Evolutionary conservation across 2,329 filamentous ascomycete genomes (phyloP).

Genomic region (Arthrobotrys sinensis): DNA sequence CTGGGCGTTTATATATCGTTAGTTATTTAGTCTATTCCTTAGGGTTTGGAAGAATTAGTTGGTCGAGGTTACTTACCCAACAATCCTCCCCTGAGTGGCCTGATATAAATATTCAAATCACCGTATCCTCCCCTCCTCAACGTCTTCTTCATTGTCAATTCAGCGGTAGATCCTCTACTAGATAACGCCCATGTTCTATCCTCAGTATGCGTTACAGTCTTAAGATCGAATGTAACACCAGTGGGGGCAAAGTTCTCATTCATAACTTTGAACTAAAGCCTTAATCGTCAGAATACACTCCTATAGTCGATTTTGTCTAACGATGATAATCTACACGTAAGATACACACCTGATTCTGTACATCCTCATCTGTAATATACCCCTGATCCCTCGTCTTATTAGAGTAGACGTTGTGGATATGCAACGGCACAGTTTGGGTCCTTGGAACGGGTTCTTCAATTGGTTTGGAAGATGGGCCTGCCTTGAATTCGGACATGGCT

Average conservation of each 20-base stretch:
- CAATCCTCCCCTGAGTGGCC: constrained; percentile 22
- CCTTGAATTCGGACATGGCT: constrained; percentile 10
- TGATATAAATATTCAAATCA: constrained; percentile 41
- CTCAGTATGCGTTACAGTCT: constrained; percentile 28
- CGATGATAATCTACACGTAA: background rate
- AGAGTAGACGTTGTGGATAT: constrained; percentile 38
- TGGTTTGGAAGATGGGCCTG: constrained; percentile 1
- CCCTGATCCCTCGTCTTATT: constrained; percentile 9
- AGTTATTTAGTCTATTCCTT: background rate
- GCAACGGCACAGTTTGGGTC: constrained; percentile 11
- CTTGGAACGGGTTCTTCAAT: constrained; percentile 2
- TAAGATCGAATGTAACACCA: constrained; percentile 29
- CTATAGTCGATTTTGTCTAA: too few species aligned
- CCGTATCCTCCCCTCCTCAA: constrained; percentile 29
- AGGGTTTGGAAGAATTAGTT: background rate
- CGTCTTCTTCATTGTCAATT: constrained; percentile 24
- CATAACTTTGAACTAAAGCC: constrained; percentile 26
- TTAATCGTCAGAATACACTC: too few species aligned
- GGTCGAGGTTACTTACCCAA: constrained; percentile 19
- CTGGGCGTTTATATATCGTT: background rate
- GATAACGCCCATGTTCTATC: constrained; percentile 23
- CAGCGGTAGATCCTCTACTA: background rate
- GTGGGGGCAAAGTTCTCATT: constrained; percentile 37
- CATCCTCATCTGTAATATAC: constrained; percentile 37
- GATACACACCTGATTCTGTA: constrained; percentile 33